phyloP scores from a whole-genome alignment of 1,139 yeast species.

The Torulaspora globosa region DNA sequence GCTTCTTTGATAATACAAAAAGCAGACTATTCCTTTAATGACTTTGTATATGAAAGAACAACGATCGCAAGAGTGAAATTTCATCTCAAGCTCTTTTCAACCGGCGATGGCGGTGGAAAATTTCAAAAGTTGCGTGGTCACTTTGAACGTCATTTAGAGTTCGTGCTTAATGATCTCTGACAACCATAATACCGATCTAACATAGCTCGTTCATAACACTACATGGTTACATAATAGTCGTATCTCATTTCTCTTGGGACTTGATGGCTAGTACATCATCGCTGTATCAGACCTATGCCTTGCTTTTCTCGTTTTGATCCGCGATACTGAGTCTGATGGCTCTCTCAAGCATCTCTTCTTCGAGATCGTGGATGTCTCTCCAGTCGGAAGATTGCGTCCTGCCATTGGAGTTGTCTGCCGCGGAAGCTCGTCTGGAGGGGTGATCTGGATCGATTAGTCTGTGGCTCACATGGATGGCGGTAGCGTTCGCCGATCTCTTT shows the following conservation, averaged over 20 bases:
- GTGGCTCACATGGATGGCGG: conserved; percentile 79
- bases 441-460: conserved; percentile 48
- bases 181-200: conserved; percentile 1
- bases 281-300: background rate
- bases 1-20: conserved; percentile 35
- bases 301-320: conserved; percentile 44
- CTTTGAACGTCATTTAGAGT: background rate
- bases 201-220: background rate
- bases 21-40: conserved; percentile 65
- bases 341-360: conserved; percentile 78
- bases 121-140: conserved; percentile 13
- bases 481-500: conserved; percentile 86
- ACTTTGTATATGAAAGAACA: conserved; percentile 1
- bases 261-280: too few species aligned
- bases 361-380: conserved; percentile 43
- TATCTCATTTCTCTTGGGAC: conserved; percentile 3
- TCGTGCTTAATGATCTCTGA: background rate
- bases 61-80: background rate
- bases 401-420: conserved; percentile 18
- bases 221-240: conserved; percentile 2
- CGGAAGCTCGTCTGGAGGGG: conserved; percentile 19
- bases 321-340: conserved; percentile 70
- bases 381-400: conserved; percentile 11
- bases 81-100: conserved; percentile 1
- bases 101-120: background rate